Percentiles rank a stretch among this genome's conserved stretches.
Conservation (phyloP, 768 basidiomycete species). For the Mycena metata region DNA sequence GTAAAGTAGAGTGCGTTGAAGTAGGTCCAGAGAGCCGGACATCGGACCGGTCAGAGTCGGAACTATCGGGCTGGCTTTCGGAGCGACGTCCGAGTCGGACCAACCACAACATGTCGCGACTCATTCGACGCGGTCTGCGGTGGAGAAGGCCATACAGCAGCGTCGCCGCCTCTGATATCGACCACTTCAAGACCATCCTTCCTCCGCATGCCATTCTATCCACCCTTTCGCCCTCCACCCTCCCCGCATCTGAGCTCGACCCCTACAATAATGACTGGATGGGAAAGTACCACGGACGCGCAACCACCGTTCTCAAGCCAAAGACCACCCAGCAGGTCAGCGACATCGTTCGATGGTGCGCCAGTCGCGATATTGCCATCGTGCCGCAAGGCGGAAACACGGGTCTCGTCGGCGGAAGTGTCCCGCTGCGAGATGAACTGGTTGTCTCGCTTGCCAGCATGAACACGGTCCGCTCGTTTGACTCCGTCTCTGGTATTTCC, state of each 20-base stretch:
- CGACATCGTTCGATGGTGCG: constrained; percentile 89
- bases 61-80: too few species aligned
- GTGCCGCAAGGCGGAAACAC: constrained; percentile 99
- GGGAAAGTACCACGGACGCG: constrained; percentile 90
- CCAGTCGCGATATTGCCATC: constrained; percentile 83
- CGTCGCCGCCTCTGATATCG: constrained; percentile 70
- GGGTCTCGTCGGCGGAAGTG: constrained; percentile 95
- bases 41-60: too few species aligned
- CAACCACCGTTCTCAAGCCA: constrained; percentile 90
- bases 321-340: constrained; percentile 90
- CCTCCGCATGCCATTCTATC: constrained; percentile 75
- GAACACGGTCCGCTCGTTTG: constrained; percentile 85
- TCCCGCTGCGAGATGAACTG: constrained; percentile 90
- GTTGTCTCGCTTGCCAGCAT: constrained; percentile 88
- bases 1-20: too few species aligned
- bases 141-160: constrained; percentile 50
- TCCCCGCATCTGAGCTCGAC: constrained; percentile 74
- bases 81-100: too few species aligned
- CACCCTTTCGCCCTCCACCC: constrained; percentile 66
- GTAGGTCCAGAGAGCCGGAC: too few species aligned
- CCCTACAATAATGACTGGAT: constrained; percentile 95
- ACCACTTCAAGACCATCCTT: constrained; percentile 77
- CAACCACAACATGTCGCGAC: constrained; percentile 14
- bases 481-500: constrained; percentile 81
- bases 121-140: constrained; percentile 11